These are phyloP conservation scores for Syzygium aromaticum DNA, from an alignment of 345 rosid species.

Conservation along the genomic window DNA sequence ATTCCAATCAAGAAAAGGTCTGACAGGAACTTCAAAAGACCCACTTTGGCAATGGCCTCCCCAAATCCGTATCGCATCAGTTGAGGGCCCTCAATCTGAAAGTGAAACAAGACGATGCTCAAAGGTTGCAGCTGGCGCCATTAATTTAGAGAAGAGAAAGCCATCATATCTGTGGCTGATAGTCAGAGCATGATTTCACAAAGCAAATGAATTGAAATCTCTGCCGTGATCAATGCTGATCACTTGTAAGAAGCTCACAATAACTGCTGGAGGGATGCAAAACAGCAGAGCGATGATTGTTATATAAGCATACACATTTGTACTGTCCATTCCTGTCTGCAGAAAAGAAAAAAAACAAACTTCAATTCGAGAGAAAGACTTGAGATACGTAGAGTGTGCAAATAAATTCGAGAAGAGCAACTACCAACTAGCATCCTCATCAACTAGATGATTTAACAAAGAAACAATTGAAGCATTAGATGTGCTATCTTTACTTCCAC, in stretches of 20 bases:
- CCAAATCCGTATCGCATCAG: constrained; percentile 61
- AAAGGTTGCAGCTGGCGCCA: background rate
- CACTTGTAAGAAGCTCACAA: constrained; percentile 36
- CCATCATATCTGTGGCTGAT: background rate
- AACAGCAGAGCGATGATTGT: constrained; percentile 85
- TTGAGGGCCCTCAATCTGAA: constrained; percentile 85
- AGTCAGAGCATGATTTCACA: background rate
- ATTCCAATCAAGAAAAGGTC: constrained; percentile 99
- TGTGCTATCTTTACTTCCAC: background rate
- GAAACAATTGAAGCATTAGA: background rate
- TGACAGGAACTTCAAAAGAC: constrained; percentile 63
- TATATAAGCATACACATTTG: constrained; percentile 87
- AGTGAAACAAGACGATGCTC: constrained; percentile 3
- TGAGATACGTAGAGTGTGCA: background rate
- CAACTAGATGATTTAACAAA: background rate
- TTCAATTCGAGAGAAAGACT: background rate
- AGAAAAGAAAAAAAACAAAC: background rate
- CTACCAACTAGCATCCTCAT: background rate
- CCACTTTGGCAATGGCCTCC: constrained; percentile 85
- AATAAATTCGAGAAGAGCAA: background rate
- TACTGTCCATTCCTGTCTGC: constrained; percentile 99
- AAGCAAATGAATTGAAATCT: background rate
- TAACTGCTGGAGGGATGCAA: constrained; percentile 86
- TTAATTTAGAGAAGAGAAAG: background rate
- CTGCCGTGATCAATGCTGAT: background rate